Conservation (phyloP, 2,329 filamentous ascomycete genomes). For the Teratosphaeria zuluensis region DNA sequence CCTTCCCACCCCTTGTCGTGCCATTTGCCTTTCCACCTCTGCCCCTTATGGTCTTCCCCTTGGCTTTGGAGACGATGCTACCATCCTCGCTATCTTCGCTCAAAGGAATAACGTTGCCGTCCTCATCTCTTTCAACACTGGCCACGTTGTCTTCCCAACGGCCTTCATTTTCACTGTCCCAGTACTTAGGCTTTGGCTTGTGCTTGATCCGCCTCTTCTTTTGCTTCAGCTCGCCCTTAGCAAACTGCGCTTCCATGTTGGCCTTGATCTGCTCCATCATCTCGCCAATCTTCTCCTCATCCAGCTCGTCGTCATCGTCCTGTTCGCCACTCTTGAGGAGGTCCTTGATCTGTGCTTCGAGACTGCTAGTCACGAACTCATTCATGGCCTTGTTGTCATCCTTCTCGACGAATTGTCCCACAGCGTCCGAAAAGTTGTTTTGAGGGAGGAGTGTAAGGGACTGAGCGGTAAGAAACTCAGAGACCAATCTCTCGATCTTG, state of each 20-base stretch:
- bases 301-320: constrained; percentile 58
- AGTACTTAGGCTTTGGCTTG: constrained; percentile 64
- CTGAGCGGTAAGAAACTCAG: constrained; percentile 77
- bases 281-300: constrained; percentile 59
- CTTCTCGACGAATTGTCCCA: constrained; percentile 87
- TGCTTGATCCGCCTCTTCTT: constrained; percentile 32
- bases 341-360: constrained; percentile 35
- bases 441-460: constrained; percentile 88
- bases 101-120: constrained; percentile 20
- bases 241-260: constrained; percentile 63
- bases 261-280: constrained; percentile 46
- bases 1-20: constrained; percentile 27
- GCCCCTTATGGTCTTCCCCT: constrained; percentile 32
- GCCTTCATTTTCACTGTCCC: constrained; percentile 86
- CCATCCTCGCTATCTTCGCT: constrained; percentile 31
- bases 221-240: constrained; percentile 51
- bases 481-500: constrained; percentile 80
- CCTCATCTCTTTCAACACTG: constrained; percentile 47
- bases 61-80: constrained; percentile 26
- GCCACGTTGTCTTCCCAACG: constrained; percentile 73
- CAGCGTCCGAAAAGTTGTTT: constrained; percentile 84
- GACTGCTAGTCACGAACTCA: constrained; percentile 36
- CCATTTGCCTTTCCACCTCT: constrained; percentile 37
- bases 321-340: constrained; percentile 47
- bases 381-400: constrained; percentile 86